phyloP scores from a whole-genome alignment of 768 basidiomycete genomes.

The Podaxis carcinomalis region DNA sequence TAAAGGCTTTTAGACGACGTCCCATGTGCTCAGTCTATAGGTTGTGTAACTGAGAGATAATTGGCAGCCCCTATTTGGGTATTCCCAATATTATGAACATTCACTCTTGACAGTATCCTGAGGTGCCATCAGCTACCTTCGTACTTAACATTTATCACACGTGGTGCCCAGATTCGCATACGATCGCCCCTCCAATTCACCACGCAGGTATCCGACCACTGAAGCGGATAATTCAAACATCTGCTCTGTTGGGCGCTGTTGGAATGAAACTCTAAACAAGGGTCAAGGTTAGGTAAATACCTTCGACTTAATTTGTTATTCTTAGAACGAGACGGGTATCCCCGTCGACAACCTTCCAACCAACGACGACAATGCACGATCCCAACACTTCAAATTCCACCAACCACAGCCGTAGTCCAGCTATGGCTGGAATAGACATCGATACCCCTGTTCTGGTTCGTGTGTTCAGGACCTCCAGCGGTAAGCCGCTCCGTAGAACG shows the following conservation, averaged over 20 bases:
- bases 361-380: background rate
- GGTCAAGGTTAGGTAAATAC: too few relatives aligned
- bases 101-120: background rate
- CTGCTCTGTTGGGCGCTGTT: background rate
- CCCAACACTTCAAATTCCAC: background rate
- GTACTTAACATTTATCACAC: background rate
- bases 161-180: background rate
- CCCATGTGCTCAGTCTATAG: constrained; percentile 17
- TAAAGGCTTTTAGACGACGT: constrained; percentile 29
- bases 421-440: background rate
- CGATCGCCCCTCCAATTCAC: background rate
- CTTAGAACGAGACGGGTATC: background rate
- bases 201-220: background rate
- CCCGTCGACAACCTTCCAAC: background rate
- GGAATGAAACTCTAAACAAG: background rate
- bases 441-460: background rate
- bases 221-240: background rate
- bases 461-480: background rate
- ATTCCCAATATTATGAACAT: background rate
- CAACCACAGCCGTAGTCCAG: background rate
- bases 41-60: background rate
- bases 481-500: background rate
- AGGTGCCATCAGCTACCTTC: background rate
- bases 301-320: background rate
- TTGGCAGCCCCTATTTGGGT: background rate